Base-by-base conservation (phyloP, 2,329 filamentous ascomycete species). In the Arachnopeziza araneosa region DNA sequence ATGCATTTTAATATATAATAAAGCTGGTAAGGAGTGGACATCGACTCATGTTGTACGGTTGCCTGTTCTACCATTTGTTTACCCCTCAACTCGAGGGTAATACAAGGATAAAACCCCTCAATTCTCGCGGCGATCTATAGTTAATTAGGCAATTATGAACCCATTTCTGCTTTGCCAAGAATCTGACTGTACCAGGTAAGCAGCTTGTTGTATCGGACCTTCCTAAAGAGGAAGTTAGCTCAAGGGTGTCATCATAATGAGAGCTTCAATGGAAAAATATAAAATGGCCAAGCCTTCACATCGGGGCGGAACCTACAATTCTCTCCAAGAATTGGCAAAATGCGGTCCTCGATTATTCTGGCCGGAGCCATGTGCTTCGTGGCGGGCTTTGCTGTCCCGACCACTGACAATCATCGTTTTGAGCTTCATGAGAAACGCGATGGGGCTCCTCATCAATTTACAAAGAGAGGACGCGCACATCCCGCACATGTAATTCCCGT, bases 401-500 rank as follows among this genome's bases (percentile, higher is more conserved):
- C 58, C 4, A 44, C 52, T 2, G 51, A 58, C 49, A 55, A 30
- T 24, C 58, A 52, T 24, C n/a, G 57, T 50, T 57, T 54, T 44
- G 54, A 56, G 9, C 52, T 63, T 8, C 61, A 63, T 22, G 61
- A 63, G 55, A 63, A 63, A 49, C 58, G 61, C 17, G 57, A 58
- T 22, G 58, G 55, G 36, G 52, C 50, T 32, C 58, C 58, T 50
- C 61, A 63, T 54, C 55, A 63, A 48, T 63, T 59, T 56, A 55
- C 50, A 14, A 63, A 59, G 24, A 59, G 61, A 14, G n/a, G 23
- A 17, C 58, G 59, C n/a, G 61, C 59, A 32, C 51, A 55, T 26
- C 36, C 58, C 23, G 53, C 53, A 44, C 52, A 59, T 19, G 48
- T 58, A 6, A 30, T 65, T 79, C 77, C 77, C 1, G 74, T 79